Conservation (phyloP, 1,139 yeast species). For the Pichia sp. region DNA sequence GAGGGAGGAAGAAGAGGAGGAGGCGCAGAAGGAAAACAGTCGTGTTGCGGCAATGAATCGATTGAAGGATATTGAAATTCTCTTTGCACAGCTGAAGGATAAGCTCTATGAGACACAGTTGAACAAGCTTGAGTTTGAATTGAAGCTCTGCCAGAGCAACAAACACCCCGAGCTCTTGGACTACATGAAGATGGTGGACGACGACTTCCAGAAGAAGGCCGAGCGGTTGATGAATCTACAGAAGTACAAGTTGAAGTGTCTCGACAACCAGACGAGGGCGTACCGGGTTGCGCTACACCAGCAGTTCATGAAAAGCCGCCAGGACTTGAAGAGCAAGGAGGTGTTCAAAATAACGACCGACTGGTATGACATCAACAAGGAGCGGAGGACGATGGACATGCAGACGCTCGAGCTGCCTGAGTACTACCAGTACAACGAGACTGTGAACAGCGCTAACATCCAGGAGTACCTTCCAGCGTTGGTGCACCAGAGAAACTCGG, state of each 20-base stretch:
- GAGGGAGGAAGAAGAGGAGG: conserved; percentile 21
- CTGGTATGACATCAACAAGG: conserved; percentile 92
- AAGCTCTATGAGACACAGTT: conserved; percentile 70
- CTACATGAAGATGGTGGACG: conserved; percentile 54
- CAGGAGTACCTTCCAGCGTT: conserved; percentile 34
- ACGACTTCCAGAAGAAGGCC: conserved; percentile 66
- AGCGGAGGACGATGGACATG: conserved; percentile 79
- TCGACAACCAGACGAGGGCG: conserved; percentile 77
- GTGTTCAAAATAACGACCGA: conserved; percentile 72
- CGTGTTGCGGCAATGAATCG: conserved; percentile 62
- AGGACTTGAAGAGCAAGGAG: conserved; percentile 63
- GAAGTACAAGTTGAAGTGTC: conserved; percentile 68
- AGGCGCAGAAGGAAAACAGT: conserved; percentile 38
- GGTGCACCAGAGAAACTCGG: conserved; percentile 50
- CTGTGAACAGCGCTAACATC: conserved; percentile 25
- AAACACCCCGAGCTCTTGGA: conserved; percentile 81
- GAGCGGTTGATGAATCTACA: conserved; percentile 64
- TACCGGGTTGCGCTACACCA: conserved; percentile 79
- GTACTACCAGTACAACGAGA: conserved; percentile 30
- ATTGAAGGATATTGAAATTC: conserved; percentile 73
- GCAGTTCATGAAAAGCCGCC: conserved; percentile 64
- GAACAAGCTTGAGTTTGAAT: conserved; percentile 69
- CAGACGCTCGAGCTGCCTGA: conserved; percentile 38
- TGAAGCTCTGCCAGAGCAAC: conserved; percentile 82
- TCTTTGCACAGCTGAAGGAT: conserved; percentile 83